Conservation (phyloP, 352 stramenopile genomes). For the Pseudoperonospora humuli region DNA sequence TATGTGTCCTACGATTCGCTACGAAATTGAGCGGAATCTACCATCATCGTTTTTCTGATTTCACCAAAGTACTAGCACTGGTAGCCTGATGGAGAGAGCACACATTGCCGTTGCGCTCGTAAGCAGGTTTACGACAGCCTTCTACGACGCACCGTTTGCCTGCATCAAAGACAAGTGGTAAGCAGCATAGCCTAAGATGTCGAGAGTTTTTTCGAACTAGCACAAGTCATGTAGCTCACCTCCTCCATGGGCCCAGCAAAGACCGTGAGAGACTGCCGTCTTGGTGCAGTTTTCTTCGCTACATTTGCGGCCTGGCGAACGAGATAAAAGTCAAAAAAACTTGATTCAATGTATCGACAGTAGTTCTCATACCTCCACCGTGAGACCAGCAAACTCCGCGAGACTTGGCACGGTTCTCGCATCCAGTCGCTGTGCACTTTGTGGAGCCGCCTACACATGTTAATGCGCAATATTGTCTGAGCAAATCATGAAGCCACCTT, state of each 20-base stretch:
- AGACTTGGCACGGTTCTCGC: slow-evolving; percentile 68
- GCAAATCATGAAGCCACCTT: slow-evolving; percentile 35
- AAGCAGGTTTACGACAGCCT: slow-evolving; percentile 62
- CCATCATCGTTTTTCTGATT: slow-evolving; percentile 20
- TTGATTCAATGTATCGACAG: not conserved
- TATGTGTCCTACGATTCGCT: slow-evolving; percentile 16
- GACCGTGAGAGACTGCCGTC: slow-evolving; percentile 66
- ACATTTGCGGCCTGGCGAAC: slow-evolving; percentile 42
- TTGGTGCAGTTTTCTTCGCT: slow-evolving; percentile 53
- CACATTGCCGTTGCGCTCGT: slow-evolving; percentile 71
- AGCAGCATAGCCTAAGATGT: not conserved
- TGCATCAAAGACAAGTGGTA: slow-evolving; percentile 8
- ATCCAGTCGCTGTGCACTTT: slow-evolving; percentile 57
- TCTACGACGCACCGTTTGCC: slow-evolving; percentile 69
- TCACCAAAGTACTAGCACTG: slow-evolving; percentile 8
- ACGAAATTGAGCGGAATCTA: slow-evolving; percentile 13
- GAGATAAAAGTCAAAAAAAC: not conserved
- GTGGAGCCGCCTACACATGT: slow-evolving; percentile 49
- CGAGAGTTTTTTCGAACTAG: slow-evolving; percentile 1
- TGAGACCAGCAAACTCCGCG: slow-evolving; percentile 76
- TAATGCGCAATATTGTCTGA: slow-evolving; percentile 14
- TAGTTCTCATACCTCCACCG: slow-evolving; percentile 36
- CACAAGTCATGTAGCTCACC: slow-evolving; percentile 27
- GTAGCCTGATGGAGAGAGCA: slow-evolving; percentile 36
- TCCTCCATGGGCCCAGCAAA: slow-evolving; percentile 77